phyloP scores from a whole-genome alignment of 148 eudicot species.

The Silene latifolia region DNA sequence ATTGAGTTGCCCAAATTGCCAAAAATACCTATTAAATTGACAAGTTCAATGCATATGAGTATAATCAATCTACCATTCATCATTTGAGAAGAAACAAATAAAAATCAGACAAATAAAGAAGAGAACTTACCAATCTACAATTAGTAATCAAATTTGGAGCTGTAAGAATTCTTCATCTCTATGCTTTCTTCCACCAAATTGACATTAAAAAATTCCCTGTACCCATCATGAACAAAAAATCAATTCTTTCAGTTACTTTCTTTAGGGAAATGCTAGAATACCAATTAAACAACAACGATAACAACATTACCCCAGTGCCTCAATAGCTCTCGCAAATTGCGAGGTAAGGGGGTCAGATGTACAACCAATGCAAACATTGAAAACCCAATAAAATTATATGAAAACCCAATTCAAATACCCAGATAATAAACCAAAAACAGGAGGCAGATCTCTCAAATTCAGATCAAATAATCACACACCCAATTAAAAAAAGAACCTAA shows the following conservation, averaged over 20 bases:
- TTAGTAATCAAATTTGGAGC: slow-evolving; percentile 6
- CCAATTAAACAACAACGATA: too few species aligned
- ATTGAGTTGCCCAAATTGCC: slow-evolving; percentile 1
- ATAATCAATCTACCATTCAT: background rate
- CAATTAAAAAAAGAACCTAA: background rate
- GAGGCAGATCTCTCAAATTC: slow-evolving; percentile 35
- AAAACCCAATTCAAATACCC: slow-evolving; percentile 4
- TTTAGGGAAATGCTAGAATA: background rate
- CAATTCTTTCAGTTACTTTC: slow-evolving; percentile 6
- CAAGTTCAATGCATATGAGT: slow-evolving; percentile 12
- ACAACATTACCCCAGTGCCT: too few species aligned
- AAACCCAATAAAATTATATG: too few species aligned
- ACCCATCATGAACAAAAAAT: slow-evolving; percentile 10
- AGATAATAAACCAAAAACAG: slow-evolving; percentile 10
- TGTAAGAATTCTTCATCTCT: slow-evolving; percentile 9
- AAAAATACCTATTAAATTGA: slow-evolving; percentile 18
- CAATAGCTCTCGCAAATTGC: too few species aligned
- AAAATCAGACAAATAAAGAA: background rate
- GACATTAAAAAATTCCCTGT: background rate
- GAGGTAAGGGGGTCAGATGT: too few species aligned
- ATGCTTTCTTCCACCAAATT: background rate
- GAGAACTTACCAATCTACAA: slow-evolving; percentile 28
- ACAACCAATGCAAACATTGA: too few species aligned
- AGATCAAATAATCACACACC: slow-evolving; percentile 24
- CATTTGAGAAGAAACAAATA: slow-evolving; percentile 6